Evolutionary conservation across 208 protist species (phyloP), one percentile per base, ranked within the genome.

Genomic region (Acanthamoeba culbertsoni): DNA sequence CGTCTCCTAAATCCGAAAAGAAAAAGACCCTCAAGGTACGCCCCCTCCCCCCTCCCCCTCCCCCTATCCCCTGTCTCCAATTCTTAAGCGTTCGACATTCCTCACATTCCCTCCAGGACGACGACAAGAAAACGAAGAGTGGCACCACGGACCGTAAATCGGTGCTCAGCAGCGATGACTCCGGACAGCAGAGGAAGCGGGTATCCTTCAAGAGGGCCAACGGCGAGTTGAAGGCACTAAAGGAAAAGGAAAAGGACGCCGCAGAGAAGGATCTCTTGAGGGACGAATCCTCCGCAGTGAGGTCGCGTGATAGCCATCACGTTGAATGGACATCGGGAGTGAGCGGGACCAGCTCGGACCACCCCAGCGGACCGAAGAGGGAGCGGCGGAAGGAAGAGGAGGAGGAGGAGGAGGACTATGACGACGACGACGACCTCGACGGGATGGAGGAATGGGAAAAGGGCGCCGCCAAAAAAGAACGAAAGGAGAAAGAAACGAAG

Each of bases 131-230:
- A 33, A 4, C 37, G 42, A 82, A 82, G n/a, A 43, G 31, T 37
- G 42, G 71, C 71, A 82, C 42, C 23, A 35, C 63, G 1, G 63
- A 73, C 16, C 63, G 71, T 8, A 53, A 82, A 20, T 46, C 42
- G 42, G 26, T 82, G 14, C 71, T 82, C n/a, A 43, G 7, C 6
- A 82, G 71, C 42, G 71, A 82, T 28, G 71, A 82, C 42, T 82
- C 71, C 42, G 23, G 43, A 3, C 71, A 82, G 40, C 71, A 82
- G 71, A 82, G 53, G 43, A 82, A 82, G 71, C 37, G 71, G 10
- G 71, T 82, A 2, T 82, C 71, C 42, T 82, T 82, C 71, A 82
- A 82, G 43, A 46, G 53, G n/a, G n/a, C 71, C 26, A 82, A 82
- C 42, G 53, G 53, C 6, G 71, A 48, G 42, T 26, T 55, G 23